Conservation (phyloP, 139 green algal genomes). For the Chlorella sp. region DNA sequence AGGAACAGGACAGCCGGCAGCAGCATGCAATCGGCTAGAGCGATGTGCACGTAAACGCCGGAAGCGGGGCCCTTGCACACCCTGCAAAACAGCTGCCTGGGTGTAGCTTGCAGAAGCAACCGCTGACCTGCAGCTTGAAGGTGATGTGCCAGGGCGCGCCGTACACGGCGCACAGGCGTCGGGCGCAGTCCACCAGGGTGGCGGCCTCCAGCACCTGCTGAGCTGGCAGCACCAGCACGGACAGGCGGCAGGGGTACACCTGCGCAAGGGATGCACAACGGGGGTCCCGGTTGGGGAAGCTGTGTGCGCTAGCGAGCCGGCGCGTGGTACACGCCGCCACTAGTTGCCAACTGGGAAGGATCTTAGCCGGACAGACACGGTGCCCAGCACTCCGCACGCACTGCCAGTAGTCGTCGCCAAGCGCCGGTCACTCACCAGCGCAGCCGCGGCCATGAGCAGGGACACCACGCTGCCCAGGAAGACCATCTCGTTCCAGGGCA, state of each 20-base stretch:
- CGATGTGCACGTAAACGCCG: too few species aligned
- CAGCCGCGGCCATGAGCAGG: not conserved
- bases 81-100: too few species aligned
- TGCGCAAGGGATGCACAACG: not conserved
- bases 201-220: conserved; percentile 22
- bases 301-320: too few species aligned
- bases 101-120: too few species aligned
- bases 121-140: not conserved
- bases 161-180: not conserved
- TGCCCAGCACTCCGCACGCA: not conserved
- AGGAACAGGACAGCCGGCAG: too few species aligned
- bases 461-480: conserved; percentile 1
- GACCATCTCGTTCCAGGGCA: conserved; percentile 28
- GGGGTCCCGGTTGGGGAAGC: not conserved
- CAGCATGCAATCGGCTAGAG: too few species aligned
- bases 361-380: too few species aligned
- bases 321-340: too few species aligned
- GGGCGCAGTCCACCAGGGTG: conserved; percentile 14
- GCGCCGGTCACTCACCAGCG: conserved; percentile 17
- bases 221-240: conserved; percentile 16
- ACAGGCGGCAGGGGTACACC: conserved; percentile 29
- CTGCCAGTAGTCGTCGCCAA: too few species aligned
- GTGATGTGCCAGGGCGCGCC: not conserved
- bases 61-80: too few species aligned
- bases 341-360: too few species aligned